phyloP scores from a whole-genome alignment of 345 rosid species.

The Ceriops zippeliana region DNA sequence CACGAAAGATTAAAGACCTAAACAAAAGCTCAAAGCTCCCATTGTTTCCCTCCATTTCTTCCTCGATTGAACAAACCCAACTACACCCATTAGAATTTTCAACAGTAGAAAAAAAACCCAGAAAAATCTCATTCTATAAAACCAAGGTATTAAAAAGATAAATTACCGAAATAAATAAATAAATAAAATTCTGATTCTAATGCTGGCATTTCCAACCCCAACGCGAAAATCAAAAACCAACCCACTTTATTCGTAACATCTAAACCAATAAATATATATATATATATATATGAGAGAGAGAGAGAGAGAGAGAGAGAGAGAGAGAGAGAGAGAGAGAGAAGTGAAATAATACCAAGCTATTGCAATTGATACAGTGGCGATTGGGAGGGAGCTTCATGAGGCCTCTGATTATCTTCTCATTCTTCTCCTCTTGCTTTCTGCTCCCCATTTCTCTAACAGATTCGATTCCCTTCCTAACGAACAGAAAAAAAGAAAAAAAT shows the following conservation, averaged over 20 bases:
- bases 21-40: no score
- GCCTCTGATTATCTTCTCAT: conserved; percentile 93
- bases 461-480: no score
- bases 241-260: no score
- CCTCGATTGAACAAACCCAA: not conserved
- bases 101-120: not conserved
- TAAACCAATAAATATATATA: no score
- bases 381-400: conserved; percentile 98
- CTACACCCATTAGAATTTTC: not conserved
- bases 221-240: no score
- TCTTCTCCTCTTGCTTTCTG: conserved; percentile 87
- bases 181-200: no score
- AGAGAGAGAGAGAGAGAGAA: not conserved
- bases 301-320: no score
- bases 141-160: no score
- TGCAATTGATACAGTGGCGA: conserved; percentile 97
- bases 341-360: conserved; percentile 58
- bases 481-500: not conserved
- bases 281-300: no score
- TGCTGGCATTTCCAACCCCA: no score
- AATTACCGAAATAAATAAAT: no score
- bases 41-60: not conserved
- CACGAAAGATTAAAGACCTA: not conserved
- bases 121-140: no score
- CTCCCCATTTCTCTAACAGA: conserved; percentile 58